Percentiles rank a stretch among this genome's conserved stretches.
These are phyloP conservation scores for Myxozyma mucilagina DNA, from an alignment of 805 yeast genomes.

Conservation along the genomic window DNA sequence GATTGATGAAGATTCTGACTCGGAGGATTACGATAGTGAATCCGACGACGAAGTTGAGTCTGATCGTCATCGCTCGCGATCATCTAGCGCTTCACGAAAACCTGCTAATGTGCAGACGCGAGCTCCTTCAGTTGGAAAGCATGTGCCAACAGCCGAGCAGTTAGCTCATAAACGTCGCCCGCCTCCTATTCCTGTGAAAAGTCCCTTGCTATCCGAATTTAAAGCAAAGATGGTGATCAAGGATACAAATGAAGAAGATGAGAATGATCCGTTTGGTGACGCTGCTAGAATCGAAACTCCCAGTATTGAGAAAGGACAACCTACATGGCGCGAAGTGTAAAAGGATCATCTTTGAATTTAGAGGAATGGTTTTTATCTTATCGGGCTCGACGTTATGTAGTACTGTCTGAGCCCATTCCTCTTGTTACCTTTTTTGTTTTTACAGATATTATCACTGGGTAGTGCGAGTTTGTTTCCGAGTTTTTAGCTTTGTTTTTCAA, in stretches of 20 bases:
- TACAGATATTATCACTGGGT: too few relatives aligned
- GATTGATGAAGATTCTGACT: slow-evolving; percentile 46
- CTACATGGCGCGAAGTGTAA: slow-evolving; percentile 22
- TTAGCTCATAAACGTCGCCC: slow-evolving; percentile 33
- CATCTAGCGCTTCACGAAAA: neutral
- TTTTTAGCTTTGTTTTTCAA: too few relatives aligned
- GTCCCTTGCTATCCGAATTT: slow-evolving; percentile 27
- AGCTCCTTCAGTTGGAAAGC: slow-evolving; percentile 12
- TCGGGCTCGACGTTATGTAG: too few relatives aligned
- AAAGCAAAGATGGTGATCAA: slow-evolving; percentile 22
- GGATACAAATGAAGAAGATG: slow-evolving; percentile 28
- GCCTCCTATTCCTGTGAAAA: slow-evolving; percentile 33
- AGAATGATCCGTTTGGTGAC: slow-evolving; percentile 55
- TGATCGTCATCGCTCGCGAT: slow-evolving; percentile 10
- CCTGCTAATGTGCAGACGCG: slow-evolving; percentile 1
- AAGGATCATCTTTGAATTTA: too few relatives aligned
- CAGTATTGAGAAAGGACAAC: slow-evolving; percentile 18
- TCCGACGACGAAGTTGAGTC: slow-evolving; percentile 37
- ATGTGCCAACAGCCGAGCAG: slow-evolving; percentile 22
- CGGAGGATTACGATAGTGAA: slow-evolving; percentile 47
- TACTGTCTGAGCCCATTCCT: too few relatives aligned
- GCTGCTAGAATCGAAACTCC: slow-evolving; percentile 39
- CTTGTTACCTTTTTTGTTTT: too few relatives aligned
- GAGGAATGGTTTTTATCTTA: too few relatives aligned
- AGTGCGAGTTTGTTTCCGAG: too few relatives aligned